These are phyloP conservation scores for Tylopilus rubrobrunneus DNA, from an alignment of 768 basidiomycete species.

Conservation along the genomic window DNA sequence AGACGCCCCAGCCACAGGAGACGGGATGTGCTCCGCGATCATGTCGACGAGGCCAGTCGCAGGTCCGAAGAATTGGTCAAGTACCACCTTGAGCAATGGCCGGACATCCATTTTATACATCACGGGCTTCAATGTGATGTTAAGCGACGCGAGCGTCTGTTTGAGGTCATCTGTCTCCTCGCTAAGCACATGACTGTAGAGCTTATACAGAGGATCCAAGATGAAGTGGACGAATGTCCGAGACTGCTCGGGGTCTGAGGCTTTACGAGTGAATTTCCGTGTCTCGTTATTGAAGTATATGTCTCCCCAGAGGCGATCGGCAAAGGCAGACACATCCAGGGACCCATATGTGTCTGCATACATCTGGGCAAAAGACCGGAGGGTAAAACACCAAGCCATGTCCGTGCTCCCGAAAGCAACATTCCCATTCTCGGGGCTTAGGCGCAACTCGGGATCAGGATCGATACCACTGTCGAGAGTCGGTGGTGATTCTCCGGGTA, in stretches of 20 bases:
- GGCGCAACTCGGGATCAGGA: constrained; percentile 79
- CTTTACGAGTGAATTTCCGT: constrained; percentile 88
- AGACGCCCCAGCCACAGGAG: constrained; percentile 57
- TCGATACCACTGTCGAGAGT: constrained; percentile 60
- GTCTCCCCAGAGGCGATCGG: constrained; percentile 94
- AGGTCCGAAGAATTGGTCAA: constrained; percentile 95
- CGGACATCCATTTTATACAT: constrained; percentile 99
- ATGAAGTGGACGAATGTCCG: constrained; percentile 96
- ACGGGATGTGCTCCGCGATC: constrained; percentile 86
- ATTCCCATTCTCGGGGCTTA: constrained; percentile 94
- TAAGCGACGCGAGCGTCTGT: constrained; percentile 69
- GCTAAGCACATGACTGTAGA: constrained; percentile 92
- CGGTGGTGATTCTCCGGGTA: neutral
- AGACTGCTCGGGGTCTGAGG: constrained; percentile 64
- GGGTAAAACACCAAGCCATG: constrained; percentile 97
- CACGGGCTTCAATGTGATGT: constrained; percentile 84
- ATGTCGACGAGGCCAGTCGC: constrained; percentile 89
- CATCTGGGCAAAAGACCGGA: constrained; percentile 92
- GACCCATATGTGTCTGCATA: constrained; percentile 90
- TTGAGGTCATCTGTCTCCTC: constrained; percentile 89
- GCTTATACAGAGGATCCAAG: constrained; percentile 93
- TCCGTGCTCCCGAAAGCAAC: constrained; percentile 96
- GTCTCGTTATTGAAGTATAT: constrained; percentile 86
- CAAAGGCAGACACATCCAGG: constrained; percentile 81
- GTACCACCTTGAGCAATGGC: constrained; percentile 87